A percentile compares a stretch with the other conserved stretches of the same genome.
Evolutionary conservation across 2,329 filamentous ascomycete genomes (phyloP).

Genomic region (Lachnellula hyalina): DNA sequence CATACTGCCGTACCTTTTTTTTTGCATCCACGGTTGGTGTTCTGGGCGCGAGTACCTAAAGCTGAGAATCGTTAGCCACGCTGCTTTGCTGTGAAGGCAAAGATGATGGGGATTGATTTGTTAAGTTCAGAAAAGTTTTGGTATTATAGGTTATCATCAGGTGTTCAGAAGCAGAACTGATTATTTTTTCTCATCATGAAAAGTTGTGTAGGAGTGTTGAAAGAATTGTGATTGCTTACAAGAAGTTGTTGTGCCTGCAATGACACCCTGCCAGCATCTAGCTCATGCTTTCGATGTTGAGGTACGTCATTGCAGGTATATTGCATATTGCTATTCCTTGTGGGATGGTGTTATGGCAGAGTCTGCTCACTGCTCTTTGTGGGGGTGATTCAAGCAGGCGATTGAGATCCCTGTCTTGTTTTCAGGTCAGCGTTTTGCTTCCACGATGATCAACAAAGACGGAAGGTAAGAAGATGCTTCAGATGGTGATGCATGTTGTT

Average conservation of each 20-base stretch:
- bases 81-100: slow-evolving; percentile 14
- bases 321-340: too few species aligned
- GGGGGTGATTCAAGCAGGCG: not conserved
- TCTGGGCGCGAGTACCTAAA: not conserved
- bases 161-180: slow-evolving; percentile 74
- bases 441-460: slow-evolving; percentile 10
- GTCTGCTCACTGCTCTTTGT: too few species aligned
- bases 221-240: not conserved
- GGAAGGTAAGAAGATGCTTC: slow-evolving; percentile 38
- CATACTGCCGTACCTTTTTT: slow-evolving; percentile 19
- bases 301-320: too few species aligned
- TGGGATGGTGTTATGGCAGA: too few species aligned
- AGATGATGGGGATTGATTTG: slow-evolving; percentile 14
- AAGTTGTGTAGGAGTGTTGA: slow-evolving; percentile 15
- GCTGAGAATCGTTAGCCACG: slow-evolving; percentile 9
- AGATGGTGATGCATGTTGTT: slow-evolving; percentile 73
- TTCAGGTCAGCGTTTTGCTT: slow-evolving; percentile 2
- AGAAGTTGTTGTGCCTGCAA: not conserved
- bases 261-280: not conserved
- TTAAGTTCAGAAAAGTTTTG: slow-evolving; percentile 55
- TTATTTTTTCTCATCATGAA: slow-evolving; percentile 61
- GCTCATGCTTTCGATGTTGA: too few species aligned
- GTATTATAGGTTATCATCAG: slow-evolving; percentile 60
- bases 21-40: slow-evolving; percentile 4
- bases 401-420: not conserved